Evolutionary conservation across 805 yeast species (phyloP).

Genomic region (Komagataella populi): DNA sequence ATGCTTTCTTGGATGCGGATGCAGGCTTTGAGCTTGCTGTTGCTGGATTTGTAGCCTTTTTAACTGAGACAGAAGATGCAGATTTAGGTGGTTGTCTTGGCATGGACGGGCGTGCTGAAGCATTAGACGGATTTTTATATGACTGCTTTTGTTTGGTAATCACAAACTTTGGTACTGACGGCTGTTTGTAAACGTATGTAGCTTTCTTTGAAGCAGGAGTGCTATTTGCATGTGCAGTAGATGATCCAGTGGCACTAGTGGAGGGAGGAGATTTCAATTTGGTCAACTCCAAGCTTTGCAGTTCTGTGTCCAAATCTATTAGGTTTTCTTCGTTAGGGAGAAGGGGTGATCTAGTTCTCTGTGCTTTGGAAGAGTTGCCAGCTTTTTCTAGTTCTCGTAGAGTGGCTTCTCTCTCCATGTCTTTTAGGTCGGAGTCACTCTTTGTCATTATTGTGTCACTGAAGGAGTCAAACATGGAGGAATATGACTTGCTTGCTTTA

Average conservation of each 20-base stretch:
- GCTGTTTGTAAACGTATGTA: conserved; percentile 6
- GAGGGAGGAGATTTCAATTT: conserved; percentile 2
- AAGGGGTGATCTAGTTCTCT: conserved; percentile 4
- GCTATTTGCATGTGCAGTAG: conserved; percentile 1
- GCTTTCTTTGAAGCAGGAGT: conserved; percentile 3
- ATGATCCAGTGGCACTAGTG: not conserved
- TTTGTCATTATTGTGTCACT: not conserved
- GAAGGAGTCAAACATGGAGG: conserved; percentile 10
- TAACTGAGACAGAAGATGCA: not conserved
- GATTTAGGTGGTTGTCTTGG: not conserved
- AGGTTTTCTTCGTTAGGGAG: conserved; percentile 1
- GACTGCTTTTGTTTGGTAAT: conserved; percentile 1
- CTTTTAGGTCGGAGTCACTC: conserved; percentile 8
- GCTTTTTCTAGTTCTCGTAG: conserved; percentile 13
- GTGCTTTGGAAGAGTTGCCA: conserved; percentile 9
- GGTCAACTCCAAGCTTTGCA: conserved; percentile 5
- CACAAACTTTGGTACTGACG: conserved; percentile 4
- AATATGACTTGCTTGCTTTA: conserved; percentile 11
- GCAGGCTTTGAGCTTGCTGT: not conserved
- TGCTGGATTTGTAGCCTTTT: conserved; percentile 1
- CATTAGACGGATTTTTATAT: not conserved
- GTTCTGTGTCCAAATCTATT: not conserved
- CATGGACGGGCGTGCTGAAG: conserved; percentile 1
- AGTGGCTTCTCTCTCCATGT: conserved; percentile 10
- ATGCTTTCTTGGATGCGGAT: not conserved